phyloP scores from a whole-genome alignment of 768 basidiomycete species.

The Russula sp. region DNA sequence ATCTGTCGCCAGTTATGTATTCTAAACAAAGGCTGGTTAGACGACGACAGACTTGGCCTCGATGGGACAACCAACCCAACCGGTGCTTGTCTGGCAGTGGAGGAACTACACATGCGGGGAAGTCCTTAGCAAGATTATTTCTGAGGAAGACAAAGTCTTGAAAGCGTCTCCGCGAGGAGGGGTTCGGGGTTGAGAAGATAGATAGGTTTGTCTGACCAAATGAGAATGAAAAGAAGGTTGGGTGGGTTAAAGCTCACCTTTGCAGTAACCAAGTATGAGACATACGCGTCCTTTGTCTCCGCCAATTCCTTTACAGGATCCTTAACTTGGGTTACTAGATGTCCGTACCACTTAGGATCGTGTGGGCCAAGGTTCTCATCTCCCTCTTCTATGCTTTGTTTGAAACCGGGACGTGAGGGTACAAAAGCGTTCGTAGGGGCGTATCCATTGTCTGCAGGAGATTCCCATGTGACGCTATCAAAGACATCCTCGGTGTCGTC shows the following conservation, averaged over 20 bases:
- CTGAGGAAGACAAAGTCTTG: conserved; percentile 95
- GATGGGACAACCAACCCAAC: conserved; percentile 57
- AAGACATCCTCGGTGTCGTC: conserved; percentile 80
- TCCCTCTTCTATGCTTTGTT: conserved; percentile 65
- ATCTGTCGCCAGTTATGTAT: conserved; percentile 95
- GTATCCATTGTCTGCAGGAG: conserved; percentile 50
- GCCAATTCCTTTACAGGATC: conserved; percentile 95
- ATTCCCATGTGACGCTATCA: conserved; percentile 89
- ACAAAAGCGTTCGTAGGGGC: conserved; percentile 33
- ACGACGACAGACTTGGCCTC: not conserved
- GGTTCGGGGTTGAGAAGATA: conserved; percentile 69
- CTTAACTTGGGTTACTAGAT: conserved; percentile 72
- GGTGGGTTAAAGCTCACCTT: conserved; percentile 46
- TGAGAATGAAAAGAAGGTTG: not conserved
- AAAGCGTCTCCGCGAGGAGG: conserved; percentile 80
- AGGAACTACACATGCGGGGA: conserved; percentile 97
- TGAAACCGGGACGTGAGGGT: conserved; percentile 65
- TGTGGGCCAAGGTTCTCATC: conserved; percentile 60
- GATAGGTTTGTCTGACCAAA: conserved; percentile 74
- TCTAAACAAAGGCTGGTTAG: conserved; percentile 41
- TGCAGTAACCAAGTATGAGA: conserved; percentile 86
- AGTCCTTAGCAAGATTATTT: conserved; percentile 82
- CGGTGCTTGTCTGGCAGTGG: conserved; percentile 95
- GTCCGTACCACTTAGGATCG: conserved; percentile 89
- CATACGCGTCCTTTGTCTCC: conserved; percentile 95